These are phyloP conservation scores for Vairimorpha apis DNA, from an alignment of 371 early-diverging fungal genomes.

Conservation along the genomic window DNA sequence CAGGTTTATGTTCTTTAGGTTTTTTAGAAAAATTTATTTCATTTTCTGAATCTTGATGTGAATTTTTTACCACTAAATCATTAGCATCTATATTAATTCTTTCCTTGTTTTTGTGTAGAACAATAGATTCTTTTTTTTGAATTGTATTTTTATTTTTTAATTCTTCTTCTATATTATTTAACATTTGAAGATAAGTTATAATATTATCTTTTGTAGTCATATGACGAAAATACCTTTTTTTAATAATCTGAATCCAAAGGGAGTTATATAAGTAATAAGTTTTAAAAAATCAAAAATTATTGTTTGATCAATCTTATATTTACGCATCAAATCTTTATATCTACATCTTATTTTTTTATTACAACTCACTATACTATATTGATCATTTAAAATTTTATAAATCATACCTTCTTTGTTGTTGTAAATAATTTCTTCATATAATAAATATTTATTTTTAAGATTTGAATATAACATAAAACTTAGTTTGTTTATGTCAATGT, in stretches of 20 bases:
- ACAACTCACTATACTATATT: not conserved
- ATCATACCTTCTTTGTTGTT: not conserved
- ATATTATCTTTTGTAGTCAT: too few species aligned
- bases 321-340: not conserved
- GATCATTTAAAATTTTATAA: not conserved
- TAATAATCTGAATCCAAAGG: not conserved
- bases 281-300: not conserved
- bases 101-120: too few species aligned
- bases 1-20: too few species aligned
- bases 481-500: not conserved
- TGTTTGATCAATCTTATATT: not conserved
- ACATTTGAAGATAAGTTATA: too few species aligned
- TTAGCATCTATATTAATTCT: too few species aligned
- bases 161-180: too few species aligned
- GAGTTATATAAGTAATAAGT: not conserved
- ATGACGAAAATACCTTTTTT: slow-evolving; percentile 6
- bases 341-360: not conserved
- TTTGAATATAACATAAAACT: not conserved
- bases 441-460: not conserved
- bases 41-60: too few species aligned
- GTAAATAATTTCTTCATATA: not conserved
- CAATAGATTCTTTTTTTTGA: too few species aligned
- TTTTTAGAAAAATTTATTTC: too few species aligned
- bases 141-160: too few species aligned
- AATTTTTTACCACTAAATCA: too few species aligned